Conservation (phyloP, 192 early-diverging fungal genomes). For the Pilaira anomala region DNA sequence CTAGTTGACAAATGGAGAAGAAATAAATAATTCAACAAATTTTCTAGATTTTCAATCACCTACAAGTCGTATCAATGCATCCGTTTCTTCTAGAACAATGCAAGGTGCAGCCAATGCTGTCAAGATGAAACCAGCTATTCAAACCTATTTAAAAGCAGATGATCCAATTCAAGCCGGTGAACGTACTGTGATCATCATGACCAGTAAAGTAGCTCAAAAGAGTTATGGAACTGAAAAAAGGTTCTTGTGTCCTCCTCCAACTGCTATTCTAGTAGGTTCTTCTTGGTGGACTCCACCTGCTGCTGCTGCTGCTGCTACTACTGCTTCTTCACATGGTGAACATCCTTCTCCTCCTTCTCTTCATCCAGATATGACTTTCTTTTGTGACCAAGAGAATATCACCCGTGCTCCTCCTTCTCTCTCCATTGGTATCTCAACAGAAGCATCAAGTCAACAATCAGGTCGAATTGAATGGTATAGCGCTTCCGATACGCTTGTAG, state of each 20-base stretch:
- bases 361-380: too few species aligned
- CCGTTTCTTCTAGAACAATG: conserved; percentile 1
- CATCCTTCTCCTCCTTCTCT: conserved; percentile 38
- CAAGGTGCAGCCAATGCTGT: not conserved
- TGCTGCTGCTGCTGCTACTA: not conserved
- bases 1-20: not conserved
- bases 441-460: conserved; percentile 45
- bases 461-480: conserved; percentile 50
- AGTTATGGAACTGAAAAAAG: conserved; percentile 91
- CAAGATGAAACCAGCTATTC: conserved; percentile 8
- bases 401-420: conserved; percentile 40
- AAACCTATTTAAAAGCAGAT: conserved; percentile 11
- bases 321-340: not conserved
- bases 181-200: conserved; percentile 72
- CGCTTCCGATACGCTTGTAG: conserved; percentile 40
- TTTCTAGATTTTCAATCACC: conserved; percentile 13
- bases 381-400: not conserved
- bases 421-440: conserved; percentile 52
- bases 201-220: conserved; percentile 88
- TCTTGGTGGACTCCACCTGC: conserved; percentile 50
- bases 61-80: conserved; percentile 6
- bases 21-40: conserved; percentile 2
- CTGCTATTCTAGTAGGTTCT: conserved; percentile 67
- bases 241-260: conserved; percentile 82
- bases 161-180: conserved; percentile 39